Evolutionary conservation across 2,329 filamentous ascomycete species (phyloP), one percentile per base, ranked within the genome.

Genomic region (Neopestalotiopsis clavispora): DNA sequence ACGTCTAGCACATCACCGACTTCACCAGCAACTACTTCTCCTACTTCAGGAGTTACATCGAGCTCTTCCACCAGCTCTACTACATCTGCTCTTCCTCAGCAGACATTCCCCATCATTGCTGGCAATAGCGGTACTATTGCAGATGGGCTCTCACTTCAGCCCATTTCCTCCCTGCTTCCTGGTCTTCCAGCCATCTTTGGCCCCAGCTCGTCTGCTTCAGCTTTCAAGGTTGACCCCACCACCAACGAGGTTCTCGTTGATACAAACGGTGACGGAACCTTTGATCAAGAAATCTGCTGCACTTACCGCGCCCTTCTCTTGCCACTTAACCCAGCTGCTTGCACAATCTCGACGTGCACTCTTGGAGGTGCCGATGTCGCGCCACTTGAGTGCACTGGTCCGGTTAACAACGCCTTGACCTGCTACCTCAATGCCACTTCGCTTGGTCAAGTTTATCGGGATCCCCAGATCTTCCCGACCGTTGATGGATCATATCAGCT

Each of bases 341-440:
- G 60, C 32, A 30, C 60, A 6, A 30, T 63, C n/a, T 42, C 34
- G 12, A 63, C 60, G 1, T 63, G 60, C 9, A 3, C 14, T 28
- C n/a, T 63, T 13, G 60, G 60, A 23, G 60, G 38, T 23, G n/a
- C 34, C 13, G 38, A 13, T 63, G n/a, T 34, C 17, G 60, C 38
- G 13, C 60, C 60, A 20, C 40, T 63, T 7, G 38, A 63, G 38
- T 63, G 60, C 9, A 34, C 59, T 9, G 59, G 38, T 2, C 38
- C 38, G 10, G 1, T 49, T 2, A n/a, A 20, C 2, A 49, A 63
- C 17, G 60, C 12, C 32, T 42, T 34, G 30, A 63, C 30, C 58
- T 63, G 60, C 28, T 42, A n/a, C 23, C 40, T 63, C n/a, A 30
- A 42, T 49, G 60, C 60, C 38, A 63, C 60, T 30, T 63, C 60